Evolutionary conservation across 352 stramenopile genomes (phyloP).

Genomic region (Phytopythium aichiense): DNA sequence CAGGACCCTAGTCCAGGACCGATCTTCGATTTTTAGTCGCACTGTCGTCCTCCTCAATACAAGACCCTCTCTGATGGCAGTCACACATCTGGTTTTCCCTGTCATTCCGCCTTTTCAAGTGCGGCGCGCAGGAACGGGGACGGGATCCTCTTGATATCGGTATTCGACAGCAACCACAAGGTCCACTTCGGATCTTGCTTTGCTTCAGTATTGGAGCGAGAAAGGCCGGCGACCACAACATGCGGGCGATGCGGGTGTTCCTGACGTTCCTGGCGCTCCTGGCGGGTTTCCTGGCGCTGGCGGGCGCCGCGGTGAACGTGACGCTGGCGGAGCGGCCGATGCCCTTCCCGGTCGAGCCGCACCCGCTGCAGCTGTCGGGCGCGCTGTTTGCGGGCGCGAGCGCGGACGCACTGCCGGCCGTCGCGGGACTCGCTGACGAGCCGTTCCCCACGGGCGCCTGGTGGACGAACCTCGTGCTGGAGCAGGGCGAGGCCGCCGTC

Average conservation of each 20-base stretch:
- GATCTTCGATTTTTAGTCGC: background rate
- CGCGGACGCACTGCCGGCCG: conserved; percentile 20
- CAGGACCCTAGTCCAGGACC: background rate
- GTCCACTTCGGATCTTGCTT: too few relatives aligned
- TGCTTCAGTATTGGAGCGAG: background rate
- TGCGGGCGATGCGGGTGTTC: background rate
- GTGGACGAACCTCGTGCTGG: conserved; percentile 82
- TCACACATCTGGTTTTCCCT: background rate
- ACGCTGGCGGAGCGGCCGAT: conserved; percentile 14
- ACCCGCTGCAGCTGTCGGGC: conserved; percentile 46
- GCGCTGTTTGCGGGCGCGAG: conserved; percentile 32
- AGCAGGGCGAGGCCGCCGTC: conserved; percentile 47
- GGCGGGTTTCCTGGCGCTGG: background rate
- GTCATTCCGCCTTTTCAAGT: conserved; percentile 3
- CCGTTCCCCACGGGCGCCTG: conserved; percentile 78
- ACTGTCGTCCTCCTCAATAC: background rate
- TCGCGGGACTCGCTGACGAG: conserved; percentile 30
- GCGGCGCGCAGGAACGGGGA: background rate
- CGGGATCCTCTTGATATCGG: too few relatives aligned
- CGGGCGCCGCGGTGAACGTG: conserved; percentile 1
- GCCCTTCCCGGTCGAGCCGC: conserved; percentile 48
- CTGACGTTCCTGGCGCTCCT: background rate
- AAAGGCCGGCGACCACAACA: background rate
- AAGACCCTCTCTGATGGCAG: background rate
- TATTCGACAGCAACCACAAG: too few relatives aligned